Evolutionary conservation across 805 yeast genomes (phyloP).

Genomic region (Schwanniomyces yamadae): DNA sequence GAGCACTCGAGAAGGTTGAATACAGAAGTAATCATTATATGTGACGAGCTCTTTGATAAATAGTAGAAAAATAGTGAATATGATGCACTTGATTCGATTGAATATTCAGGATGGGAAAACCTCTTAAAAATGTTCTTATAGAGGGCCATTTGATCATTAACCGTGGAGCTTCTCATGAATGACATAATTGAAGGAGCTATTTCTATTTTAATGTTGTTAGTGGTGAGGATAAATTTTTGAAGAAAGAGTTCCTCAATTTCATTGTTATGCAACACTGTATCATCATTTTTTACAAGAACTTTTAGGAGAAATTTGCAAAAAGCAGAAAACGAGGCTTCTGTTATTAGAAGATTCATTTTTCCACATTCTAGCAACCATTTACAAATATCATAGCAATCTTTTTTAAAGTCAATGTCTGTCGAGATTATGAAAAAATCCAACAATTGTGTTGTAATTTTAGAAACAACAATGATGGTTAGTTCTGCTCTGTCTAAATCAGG

Average conservation of each 20-base stretch:
- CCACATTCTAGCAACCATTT: conserved; percentile 44
- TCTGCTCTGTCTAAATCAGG: conserved; percentile 41
- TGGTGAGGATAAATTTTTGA: conserved; percentile 12
- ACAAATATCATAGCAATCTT: conserved; percentile 49
- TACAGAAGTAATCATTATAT: conserved; percentile 31
- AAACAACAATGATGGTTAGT: conserved; percentile 30
- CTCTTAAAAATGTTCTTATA: conserved; percentile 29
- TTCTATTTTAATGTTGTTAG: conserved; percentile 19
- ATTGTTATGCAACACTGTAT: conserved; percentile 21
- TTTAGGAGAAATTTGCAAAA: conserved; percentile 32
- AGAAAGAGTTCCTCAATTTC: conserved; percentile 16
- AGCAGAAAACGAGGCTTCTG: conserved; percentile 30
- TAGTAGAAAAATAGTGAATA: conserved; percentile 35
- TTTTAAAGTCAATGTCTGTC: conserved; percentile 21
- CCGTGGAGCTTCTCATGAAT: conserved; percentile 7
- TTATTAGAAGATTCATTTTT: conserved; percentile 38
- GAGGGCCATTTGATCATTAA: conserved; percentile 17
- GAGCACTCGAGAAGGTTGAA: conserved; percentile 45
- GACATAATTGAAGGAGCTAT: conserved; percentile 15
- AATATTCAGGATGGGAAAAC: conserved; percentile 35
- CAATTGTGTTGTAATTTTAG: conserved; percentile 26
- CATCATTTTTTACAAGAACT: conserved; percentile 24
- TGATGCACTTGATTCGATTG: conserved; percentile 38
- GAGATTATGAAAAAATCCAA: conserved; percentile 25
- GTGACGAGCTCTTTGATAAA: conserved; percentile 29